Evolutionary conservation across 2,329 filamentous ascomycete genomes (phyloP), one percentile per base, ranked within the genome.

Genomic region (Fusarium piperis): DNA sequence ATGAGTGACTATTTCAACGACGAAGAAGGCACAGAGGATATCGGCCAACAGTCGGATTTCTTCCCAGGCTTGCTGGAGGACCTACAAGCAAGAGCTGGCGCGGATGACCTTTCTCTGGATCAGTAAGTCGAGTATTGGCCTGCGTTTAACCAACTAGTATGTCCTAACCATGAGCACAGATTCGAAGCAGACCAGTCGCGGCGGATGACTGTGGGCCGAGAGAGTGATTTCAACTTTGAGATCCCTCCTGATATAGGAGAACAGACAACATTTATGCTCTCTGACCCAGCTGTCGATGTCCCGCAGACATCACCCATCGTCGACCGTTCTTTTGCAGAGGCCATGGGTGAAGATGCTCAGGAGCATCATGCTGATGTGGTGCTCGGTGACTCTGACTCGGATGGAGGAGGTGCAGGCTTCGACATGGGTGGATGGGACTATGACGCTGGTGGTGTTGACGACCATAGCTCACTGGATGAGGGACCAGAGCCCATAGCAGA

Each of bases 201-300:
- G 48, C 82, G 81, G 10, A 80, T 81, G 20, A 83, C 81, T 1
- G 64, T 83, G 20, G 83, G 81, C 18, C 81, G 83, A 11, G 84
- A 85, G 32, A 89, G 87, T 65, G 85, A 85, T 51, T 87, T 90
- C 65, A 84, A 84, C 3, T 76, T 89, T 20, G 81, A 87, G 32
- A 82, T 88, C 16, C 86, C 86, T 1, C 77, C 83, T 0, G 82
- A 83, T 10, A 82, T 83, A 10, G 85, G 85, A 51, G 81, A 82
- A 3, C 86, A 88, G 73, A 88, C 83, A 11, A 88, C 87, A 0
- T 88, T 89, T 46, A 64, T 86, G n/a, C 81, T 87, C 76, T 80
- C 79, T 11, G 79, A 81, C 8, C 80, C 80, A 0, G 75, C 70
- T 3, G 64, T 64, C n/a, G 79, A 80, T n/a, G 60, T 73, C 2